Base-by-base conservation (phyloP, 192 early-diverging fungal genomes). In the Rhizophlyctis rosea region DNA sequence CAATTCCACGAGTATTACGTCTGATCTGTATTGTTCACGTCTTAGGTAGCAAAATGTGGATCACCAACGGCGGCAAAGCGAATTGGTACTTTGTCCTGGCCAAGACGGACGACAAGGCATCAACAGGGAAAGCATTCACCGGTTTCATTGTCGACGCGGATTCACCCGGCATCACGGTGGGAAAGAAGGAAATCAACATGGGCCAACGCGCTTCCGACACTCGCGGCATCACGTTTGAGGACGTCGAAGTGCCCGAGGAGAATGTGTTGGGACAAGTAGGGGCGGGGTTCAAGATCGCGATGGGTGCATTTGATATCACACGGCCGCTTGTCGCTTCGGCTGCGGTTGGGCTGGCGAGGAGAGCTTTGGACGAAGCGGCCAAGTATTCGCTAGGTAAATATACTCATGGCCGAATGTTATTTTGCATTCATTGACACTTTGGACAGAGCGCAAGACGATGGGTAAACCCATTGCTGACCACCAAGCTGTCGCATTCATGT, bases 61-160 rank as follows among this genome's bases (percentile, higher is more conserved):
- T 98, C 71, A 98, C 95, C 54, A 98, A 98, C 68, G 90, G 89
- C 62, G 92, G 91, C 28, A 86, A 95, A 68, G 95, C 95, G 59
- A 94, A 98, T 85, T 98, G 93, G 93, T 95, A 84, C 88, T 98
- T 95, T 78, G 85, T 95, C 30, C 78, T 98, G 39, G 95, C 95
- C 53, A 86, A 87, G 66, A 94, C 93, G 29, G 92, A 95, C 72
- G 74, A 87, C 11, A 82, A 65, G 16, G 91, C 90, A 55, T 81
- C 62, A 27, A 77, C 94, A 13, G 92, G 79, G 49, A 87, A 86
- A 66, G 95, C 91, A 14, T 95, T 98, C 72, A 94, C 95, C 27
- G 93, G 93, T 0, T 95, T 98, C 78, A 94, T 98, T 57, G 89
- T 98, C 25, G 95, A 98, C 58, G 93, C 81, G 44, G 75, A 94